Conservation (phyloP, 352 stramenopile genomes). For the Pythium brachiatum region DNA sequence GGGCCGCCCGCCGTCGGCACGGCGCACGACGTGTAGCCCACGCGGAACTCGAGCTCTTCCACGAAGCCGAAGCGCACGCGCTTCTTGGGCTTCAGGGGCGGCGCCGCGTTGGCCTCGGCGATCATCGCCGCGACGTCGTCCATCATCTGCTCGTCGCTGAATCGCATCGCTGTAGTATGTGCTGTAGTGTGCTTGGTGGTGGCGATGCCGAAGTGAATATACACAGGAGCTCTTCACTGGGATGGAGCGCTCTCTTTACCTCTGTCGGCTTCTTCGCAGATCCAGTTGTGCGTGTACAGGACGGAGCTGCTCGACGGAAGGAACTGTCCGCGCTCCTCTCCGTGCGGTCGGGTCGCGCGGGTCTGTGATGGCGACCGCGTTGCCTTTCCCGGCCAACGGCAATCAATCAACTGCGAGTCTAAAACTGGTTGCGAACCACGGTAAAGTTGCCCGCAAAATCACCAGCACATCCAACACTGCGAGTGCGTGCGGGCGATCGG, state of each 20-base stretch:
- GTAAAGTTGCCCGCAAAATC: background rate
- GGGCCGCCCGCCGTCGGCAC: conserved; percentile 46
- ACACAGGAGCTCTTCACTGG: background rate
- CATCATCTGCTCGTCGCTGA: conserved; percentile 26
- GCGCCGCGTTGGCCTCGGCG: conserved; percentile 4
- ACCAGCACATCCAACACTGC: background rate
- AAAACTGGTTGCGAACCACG: background rate
- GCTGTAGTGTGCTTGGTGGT: background rate
- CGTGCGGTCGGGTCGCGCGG: too few species aligned
- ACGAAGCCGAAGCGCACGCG: conserved; percentile 41
- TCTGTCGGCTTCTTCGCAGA: background rate
- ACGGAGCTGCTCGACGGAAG: background rate
- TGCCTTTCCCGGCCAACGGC: background rate
- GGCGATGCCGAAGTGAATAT: background rate
- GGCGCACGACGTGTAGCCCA: conserved; percentile 48
- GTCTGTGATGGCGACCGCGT: background rate
- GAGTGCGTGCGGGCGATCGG: background rate
- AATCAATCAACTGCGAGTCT: too few species aligned
- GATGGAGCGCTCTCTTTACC: background rate
- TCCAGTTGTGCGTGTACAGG: background rate
- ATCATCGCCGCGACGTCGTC: conserved; percentile 17
- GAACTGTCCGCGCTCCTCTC: background rate
- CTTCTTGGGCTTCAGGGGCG: conserved; percentile 30
- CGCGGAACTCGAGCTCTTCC: conserved; percentile 46
- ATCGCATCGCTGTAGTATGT: conserved; percentile 13